Conservation (phyloP, 1,284 basidiomycete genomes). For the Mycocalia duriaeana region DNA sequence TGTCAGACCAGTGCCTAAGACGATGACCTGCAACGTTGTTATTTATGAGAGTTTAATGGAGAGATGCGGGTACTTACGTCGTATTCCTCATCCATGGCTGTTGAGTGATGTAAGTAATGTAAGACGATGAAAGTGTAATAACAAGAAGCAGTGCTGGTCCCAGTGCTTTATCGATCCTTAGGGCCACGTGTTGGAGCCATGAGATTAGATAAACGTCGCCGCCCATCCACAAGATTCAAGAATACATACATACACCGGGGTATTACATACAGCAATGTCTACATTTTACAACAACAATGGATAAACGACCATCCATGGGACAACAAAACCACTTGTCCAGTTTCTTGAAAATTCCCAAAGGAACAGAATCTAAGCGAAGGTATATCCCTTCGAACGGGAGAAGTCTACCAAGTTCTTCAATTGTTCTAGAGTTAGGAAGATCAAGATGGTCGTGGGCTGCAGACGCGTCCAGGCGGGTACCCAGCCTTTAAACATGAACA, state of each 20-base stretch:
- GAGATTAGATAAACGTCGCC: too few species aligned
- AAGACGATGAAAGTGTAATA: background rate
- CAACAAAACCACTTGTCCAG: too few species aligned
- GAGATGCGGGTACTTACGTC: conserved; percentile 48
- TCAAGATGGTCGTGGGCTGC: conserved; percentile 80
- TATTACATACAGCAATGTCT: too few species aligned
- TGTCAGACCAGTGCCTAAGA: conserved; percentile 93
- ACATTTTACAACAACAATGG: too few species aligned
- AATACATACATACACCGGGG: too few species aligned
- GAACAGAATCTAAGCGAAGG: conserved; percentile 24
- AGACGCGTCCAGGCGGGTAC: conserved; percentile 80
- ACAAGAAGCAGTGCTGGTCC: too few species aligned
- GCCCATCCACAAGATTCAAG: too few species aligned
- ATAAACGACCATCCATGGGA: too few species aligned
- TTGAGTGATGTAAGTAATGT: conserved; percentile 11
- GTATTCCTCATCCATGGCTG: conserved; percentile 84
- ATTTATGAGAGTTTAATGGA: conserved; percentile 13
- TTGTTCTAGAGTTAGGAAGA: conserved; percentile 82
- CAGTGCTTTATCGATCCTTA: too few species aligned
- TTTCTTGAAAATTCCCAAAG: too few species aligned
- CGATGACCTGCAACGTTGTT: conserved; percentile 71
- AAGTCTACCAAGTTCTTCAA: conserved; percentile 62
- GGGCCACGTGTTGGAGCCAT: too few species aligned
- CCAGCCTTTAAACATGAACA: conserved; percentile 95
- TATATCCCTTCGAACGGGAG: conserved; percentile 32